These are phyloP conservation scores for Pleurotus pulmonarius DNA, from an alignment of 768 basidiomycete species.

Conservation along the genomic window DNA sequence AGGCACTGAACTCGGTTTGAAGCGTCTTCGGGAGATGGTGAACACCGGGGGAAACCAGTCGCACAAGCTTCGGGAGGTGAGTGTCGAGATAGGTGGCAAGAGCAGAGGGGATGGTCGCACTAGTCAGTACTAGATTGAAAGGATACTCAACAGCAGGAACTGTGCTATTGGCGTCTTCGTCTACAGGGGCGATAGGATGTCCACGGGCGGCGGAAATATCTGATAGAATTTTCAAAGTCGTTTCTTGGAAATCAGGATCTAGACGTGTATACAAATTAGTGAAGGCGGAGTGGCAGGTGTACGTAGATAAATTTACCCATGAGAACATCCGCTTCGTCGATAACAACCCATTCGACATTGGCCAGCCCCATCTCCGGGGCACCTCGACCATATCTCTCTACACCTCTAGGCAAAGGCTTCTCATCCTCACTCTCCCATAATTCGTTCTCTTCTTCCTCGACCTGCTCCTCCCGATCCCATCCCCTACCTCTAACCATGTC, in stretches of 20 bases:
- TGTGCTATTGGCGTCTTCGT: constrained; percentile 14
- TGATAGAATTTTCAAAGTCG: constrained; percentile 65
- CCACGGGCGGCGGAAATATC: constrained; percentile 66
- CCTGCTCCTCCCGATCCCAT: constrained; percentile 38
- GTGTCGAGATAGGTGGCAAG: constrained; percentile 61
- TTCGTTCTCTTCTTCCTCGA: constrained; percentile 8
- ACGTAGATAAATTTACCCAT: constrained; percentile 54
- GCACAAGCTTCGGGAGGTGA: constrained; percentile 58
- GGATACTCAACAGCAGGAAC: constrained; percentile 49
- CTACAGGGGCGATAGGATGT: constrained; percentile 29
- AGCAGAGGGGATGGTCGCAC: constrained; percentile 83
- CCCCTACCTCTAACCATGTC: constrained; percentile 56
- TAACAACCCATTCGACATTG: constrained; percentile 82
- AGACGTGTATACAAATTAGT: not conserved
- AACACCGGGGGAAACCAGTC: constrained; percentile 76
- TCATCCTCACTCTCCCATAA: constrained; percentile 3
- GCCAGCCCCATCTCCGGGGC: constrained; percentile 59
- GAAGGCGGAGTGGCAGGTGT: not conserved
- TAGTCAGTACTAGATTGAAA: constrained; percentile 78
- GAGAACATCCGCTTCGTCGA: constrained; percentile 90
- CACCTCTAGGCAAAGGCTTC: constrained; percentile 26
- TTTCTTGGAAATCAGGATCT: constrained; percentile 83
- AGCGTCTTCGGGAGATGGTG: constrained; percentile 75
- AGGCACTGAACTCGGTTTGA: constrained; percentile 66
- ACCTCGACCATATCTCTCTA: constrained; percentile 35